phyloP scores from a whole-genome alignment of 306 rosid species.

The Begonia peltatifolia region DNA sequence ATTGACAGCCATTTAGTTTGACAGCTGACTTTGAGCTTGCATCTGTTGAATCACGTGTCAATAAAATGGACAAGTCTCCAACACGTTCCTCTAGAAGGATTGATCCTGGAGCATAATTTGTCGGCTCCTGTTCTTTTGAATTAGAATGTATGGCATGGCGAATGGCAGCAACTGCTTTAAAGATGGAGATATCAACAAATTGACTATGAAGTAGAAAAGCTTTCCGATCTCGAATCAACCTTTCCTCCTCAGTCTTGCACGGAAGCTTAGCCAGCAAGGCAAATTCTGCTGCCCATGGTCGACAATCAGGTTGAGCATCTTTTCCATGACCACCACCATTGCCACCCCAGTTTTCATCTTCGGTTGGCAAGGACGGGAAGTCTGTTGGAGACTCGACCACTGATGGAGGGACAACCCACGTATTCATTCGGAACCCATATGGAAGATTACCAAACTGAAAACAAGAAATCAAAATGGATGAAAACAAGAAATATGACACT shows the following conservation, averaged over 20 bases:
- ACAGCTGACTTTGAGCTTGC: constrained; percentile 20
- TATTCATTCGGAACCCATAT: constrained; percentile 81
- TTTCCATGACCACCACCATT: constrained; percentile 79
- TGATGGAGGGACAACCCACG: constrained; percentile 94
- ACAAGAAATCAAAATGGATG: neutral
- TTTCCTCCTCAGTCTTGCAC: constrained; percentile 92
- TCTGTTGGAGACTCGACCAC: constrained; percentile 47
- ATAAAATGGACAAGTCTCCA: constrained; percentile 54
- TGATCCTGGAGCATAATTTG: constrained; percentile 21
- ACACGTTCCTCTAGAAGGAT: constrained; percentile 30
- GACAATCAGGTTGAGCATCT: constrained; percentile 40
- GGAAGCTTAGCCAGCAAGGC: constrained; percentile 60
- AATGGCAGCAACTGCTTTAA: constrained; percentile 64
- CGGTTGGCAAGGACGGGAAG: constrained; percentile 50
- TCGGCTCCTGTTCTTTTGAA: constrained; percentile 8
- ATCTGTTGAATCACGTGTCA: constrained; percentile 27
- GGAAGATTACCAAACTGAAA: constrained; percentile 93
- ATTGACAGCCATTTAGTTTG: constrained; percentile 11
- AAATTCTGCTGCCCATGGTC: constrained; percentile 75
- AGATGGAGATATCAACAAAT: constrained; percentile 67
- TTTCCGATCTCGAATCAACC: constrained; percentile 77
- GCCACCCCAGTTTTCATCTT: constrained; percentile 94
- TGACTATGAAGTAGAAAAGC: constrained; percentile 77
- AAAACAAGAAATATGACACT: constrained; percentile 4
- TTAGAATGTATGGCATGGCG: constrained; percentile 29